phyloP scores from a whole-genome alignment of 2,329 filamentous ascomycete genomes.

The Colletotrichum sp. region DNA sequence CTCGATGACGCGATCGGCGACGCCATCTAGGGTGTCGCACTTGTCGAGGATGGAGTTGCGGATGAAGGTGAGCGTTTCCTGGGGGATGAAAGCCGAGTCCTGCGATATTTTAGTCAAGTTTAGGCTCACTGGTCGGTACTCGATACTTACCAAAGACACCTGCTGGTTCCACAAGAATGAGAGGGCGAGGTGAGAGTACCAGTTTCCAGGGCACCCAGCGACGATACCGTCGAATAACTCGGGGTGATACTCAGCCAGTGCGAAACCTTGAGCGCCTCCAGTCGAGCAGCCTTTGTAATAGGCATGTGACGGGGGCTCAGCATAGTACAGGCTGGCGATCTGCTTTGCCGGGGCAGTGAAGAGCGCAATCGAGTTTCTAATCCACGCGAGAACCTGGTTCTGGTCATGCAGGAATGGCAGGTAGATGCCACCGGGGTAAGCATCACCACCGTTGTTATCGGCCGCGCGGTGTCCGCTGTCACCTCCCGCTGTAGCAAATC shows the following conservation, averaged over 20 bases:
- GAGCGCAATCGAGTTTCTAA: background rate
- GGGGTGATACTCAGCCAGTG: background rate
- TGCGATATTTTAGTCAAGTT: background rate
- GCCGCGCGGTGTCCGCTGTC: background rate
- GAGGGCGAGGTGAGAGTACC: slow-evolving; percentile 5
- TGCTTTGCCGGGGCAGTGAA: background rate
- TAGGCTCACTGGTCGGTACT: fast-evolving
- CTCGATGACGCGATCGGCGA: slow-evolving; percentile 4
- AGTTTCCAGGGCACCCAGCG: slow-evolving; percentile 1
- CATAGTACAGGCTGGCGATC: background rate
- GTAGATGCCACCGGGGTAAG: background rate
- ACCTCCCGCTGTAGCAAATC: background rate
- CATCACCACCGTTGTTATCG: background rate
- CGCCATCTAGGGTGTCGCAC: background rate
- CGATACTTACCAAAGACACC: background rate
- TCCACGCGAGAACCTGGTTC: slow-evolving; percentile 12
- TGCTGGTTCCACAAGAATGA: slow-evolving; percentile 14
- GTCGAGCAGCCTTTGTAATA: slow-evolving; percentile 13
- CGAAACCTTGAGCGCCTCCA: background rate
- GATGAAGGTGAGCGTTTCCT: background rate
- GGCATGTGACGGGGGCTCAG: background rate
- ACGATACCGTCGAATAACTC: background rate
- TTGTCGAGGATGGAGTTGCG: background rate
- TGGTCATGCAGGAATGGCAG: background rate
- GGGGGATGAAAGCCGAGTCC: background rate